phyloP scores from a whole-genome alignment of 2,329 filamentous ascomycete genomes.

The Ophiostoma sp. region DNA sequence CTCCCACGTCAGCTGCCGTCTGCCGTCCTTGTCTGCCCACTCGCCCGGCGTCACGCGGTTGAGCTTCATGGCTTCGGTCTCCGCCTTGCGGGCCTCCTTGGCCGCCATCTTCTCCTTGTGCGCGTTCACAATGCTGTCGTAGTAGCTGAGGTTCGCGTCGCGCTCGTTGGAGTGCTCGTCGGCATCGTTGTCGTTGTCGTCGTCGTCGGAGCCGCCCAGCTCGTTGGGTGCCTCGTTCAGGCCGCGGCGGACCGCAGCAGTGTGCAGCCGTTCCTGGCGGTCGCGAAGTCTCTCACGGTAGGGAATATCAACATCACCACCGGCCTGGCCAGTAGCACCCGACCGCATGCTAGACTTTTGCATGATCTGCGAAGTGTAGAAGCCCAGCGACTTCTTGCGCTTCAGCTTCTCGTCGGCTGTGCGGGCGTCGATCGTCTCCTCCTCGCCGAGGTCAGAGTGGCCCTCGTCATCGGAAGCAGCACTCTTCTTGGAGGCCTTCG shows the following conservation, averaged over 20 bases:
- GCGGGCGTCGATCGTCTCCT: conserved; percentile 68
- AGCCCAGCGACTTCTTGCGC: conserved; percentile 86
- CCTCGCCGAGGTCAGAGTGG: conserved; percentile 90
- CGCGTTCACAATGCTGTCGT: conserved; percentile 22
- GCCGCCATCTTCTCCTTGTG: conserved; percentile 62
- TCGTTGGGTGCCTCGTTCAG: conserved; percentile 34
- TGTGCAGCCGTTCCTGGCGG: conserved; percentile 76
- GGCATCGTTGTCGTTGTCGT: conserved; percentile 64
- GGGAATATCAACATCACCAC: conserved; percentile 77
- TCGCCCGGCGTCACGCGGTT: conserved; percentile 61
- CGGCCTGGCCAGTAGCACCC: conserved; percentile 64
- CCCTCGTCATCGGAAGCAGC: conserved; percentile 36
- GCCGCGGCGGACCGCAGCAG: conserved; percentile 76
- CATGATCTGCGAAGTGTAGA: conserved; percentile 96
- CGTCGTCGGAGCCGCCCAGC: conserved; percentile 62
- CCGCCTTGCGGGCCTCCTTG: conserved; percentile 54
- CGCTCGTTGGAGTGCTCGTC: conserved; percentile 69
- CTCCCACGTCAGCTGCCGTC: conserved; percentile 84
- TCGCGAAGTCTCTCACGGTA: conserved; percentile 85
- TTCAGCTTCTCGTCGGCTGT: conserved; percentile 81
- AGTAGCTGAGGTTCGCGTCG: conserved; percentile 54
- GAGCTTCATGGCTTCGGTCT: conserved; percentile 57
- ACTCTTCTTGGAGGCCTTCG: conserved; percentile 39
- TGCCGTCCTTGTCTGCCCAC: conserved; percentile 72
- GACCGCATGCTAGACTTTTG: conserved; percentile 87